phyloP scores from a whole-genome alignment of 345 rosid species.

The Bruguiera gymnorhiza region DNA sequence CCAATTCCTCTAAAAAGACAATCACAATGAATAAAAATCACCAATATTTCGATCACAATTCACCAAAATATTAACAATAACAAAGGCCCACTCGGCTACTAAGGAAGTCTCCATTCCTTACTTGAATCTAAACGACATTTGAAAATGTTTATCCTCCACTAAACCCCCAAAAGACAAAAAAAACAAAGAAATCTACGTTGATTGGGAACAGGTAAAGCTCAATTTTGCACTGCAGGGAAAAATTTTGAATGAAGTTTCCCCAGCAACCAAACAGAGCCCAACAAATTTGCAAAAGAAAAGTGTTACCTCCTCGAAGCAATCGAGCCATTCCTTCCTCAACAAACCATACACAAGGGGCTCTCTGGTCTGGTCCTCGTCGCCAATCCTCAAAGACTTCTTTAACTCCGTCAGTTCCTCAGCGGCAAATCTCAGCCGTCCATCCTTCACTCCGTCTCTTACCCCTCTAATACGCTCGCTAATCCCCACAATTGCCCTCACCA shows the following conservation, averaged over 20 bases:
- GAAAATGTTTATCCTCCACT: neutral
- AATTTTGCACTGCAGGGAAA: too few relatives aligned
- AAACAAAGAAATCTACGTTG: too few relatives aligned
- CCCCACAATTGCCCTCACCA: constrained; percentile 56
- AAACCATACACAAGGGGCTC: constrained; percentile 73
- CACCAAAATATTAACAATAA: constrained; percentile 7
- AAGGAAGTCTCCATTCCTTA: neutral
- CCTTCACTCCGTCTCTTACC: constrained; percentile 50
- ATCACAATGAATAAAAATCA: constrained; percentile 43
- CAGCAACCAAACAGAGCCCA: constrained; percentile 18
- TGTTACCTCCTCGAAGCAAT: constrained; percentile 79
- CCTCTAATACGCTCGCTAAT: constrained; percentile 63
- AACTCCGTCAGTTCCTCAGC: constrained; percentile 73
- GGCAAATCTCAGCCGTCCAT: constrained; percentile 58
- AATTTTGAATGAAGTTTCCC: neutral
- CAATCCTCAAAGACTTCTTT: constrained; percentile 64
- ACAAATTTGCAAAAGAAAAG: neutral
- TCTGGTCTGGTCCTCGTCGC: constrained; percentile 47
- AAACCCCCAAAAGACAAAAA: neutral
- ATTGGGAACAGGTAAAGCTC: too few relatives aligned
- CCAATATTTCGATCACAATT: constrained; percentile 26
- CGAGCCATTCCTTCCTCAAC: constrained; percentile 71
- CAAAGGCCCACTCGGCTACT: neutral
- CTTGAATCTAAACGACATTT: neutral
- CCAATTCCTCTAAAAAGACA: constrained; percentile 52